A percentile compares a stretch with the other conserved stretches of the same genome.
Evolutionary conservation across 306 rosid genomes (phyloP).

Genomic region (Rosa persica): DNA sequence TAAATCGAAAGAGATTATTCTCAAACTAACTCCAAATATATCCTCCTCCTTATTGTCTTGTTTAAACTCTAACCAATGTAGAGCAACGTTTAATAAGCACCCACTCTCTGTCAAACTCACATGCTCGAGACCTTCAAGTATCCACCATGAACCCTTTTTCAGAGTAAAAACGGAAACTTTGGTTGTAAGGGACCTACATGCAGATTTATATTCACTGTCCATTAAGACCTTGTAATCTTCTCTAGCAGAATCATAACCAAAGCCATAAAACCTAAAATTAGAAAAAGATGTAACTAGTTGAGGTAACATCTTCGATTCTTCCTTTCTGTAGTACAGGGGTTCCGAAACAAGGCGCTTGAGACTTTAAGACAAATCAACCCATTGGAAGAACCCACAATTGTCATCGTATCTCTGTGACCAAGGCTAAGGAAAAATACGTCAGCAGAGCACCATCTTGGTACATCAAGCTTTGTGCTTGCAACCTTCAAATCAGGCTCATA

Average conservation of each 20-base stretch:
- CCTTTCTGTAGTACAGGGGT: background rate
- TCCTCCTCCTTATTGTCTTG: too few species aligned
- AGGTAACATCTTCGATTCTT: too few species aligned
- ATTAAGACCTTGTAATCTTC: background rate
- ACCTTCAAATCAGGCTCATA: background rate
- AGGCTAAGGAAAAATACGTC: background rate
- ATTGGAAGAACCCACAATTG: background rate
- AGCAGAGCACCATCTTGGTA: background rate
- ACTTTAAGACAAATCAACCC: background rate
- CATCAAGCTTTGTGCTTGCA: background rate
- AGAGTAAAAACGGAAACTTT: background rate
- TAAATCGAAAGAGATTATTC: background rate
- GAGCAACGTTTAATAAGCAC: background rate
- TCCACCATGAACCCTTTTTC: background rate
- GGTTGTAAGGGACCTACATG: too few species aligned
- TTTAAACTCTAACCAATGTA: background rate
- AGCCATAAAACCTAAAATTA: background rate
- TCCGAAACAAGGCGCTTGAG: background rate
- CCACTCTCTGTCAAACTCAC: background rate
- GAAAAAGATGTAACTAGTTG: background rate
- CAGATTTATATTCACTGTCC: background rate
- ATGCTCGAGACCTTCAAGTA: background rate
- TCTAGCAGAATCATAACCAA: background rate
- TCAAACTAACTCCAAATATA: too few species aligned
- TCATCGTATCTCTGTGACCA: background rate